Evolutionary conservation across 2,329 filamentous ascomycete species (phyloP).

Genomic region (Hypoxylon sp.): DNA sequence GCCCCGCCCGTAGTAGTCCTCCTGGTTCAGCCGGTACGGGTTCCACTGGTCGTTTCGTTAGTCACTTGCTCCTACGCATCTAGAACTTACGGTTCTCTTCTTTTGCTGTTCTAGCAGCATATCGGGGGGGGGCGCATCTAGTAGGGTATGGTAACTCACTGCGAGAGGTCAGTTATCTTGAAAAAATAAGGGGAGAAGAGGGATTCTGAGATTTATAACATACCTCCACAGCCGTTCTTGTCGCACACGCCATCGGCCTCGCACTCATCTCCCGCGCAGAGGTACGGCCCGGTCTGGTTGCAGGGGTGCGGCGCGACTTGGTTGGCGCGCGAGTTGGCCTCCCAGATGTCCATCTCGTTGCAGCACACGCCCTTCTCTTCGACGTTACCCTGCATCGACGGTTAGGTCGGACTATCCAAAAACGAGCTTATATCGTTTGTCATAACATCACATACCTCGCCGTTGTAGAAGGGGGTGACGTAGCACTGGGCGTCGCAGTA

Average conservation of each 20-base stretch:
- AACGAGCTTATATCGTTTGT: background rate
- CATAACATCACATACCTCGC: slow-evolving; percentile 43
- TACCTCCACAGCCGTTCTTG: slow-evolving; percentile 49
- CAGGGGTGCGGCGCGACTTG: slow-evolving; percentile 50
- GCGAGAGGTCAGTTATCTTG: no score
- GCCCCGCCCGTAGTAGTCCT: slow-evolving; percentile 46
- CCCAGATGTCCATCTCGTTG: slow-evolving; percentile 52
- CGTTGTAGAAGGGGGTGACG: slow-evolving; percentile 49
- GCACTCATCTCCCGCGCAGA: slow-evolving; percentile 45
- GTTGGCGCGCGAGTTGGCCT: slow-evolving; percentile 48
- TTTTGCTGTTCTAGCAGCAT: no score
- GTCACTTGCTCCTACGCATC: no score
- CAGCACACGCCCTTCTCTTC: slow-evolving; percentile 48
- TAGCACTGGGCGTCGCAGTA: slow-evolving; percentile 52
- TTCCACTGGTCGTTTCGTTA: no score
- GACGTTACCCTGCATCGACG: slow-evolving; percentile 44
- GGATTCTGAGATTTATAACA: no score
- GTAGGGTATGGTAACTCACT: no score
- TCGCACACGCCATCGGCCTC: slow-evolving; percentile 45
- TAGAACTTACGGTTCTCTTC: no score
- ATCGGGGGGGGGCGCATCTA: no score
- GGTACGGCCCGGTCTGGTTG: slow-evolving; percentile 45
- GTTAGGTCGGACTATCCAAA: slow-evolving; percentile 20
- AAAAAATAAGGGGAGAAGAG: no score
- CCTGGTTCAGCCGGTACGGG: slow-evolving; percentile 45